These are phyloP conservation scores for Paraconiothyrium brasiliense DNA, from an alignment of 2,329 filamentous ascomycete genomes.

Conservation along the genomic window DNA sequence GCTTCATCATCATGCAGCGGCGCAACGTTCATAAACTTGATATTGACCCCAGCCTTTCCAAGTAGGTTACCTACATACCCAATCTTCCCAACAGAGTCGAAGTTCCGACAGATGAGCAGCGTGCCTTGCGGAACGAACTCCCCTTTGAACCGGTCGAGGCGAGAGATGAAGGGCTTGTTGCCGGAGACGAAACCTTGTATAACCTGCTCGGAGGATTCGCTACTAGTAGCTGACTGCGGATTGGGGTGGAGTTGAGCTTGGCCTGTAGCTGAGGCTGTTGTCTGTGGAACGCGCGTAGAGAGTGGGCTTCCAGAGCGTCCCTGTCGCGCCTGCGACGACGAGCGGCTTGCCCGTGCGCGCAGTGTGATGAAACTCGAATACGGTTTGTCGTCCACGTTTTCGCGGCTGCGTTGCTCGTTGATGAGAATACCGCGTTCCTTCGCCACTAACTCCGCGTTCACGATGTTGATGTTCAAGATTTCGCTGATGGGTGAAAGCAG, in stretches of 20 bases:
- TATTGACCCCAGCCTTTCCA: constrained; percentile 77
- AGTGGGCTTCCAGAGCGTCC: constrained; percentile 29
- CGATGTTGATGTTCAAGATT: constrained; percentile 78
- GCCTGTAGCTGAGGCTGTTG: constrained; percentile 12
- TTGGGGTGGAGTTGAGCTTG: not conserved
- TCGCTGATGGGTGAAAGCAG: constrained; percentile 75
- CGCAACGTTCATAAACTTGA: constrained; percentile 80
- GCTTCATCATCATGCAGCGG: constrained; percentile 58
- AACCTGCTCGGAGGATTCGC: constrained; percentile 56
- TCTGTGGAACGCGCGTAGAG: constrained; percentile 38
- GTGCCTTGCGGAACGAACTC: constrained; percentile 78
- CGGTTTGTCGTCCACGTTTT: constrained; percentile 66
- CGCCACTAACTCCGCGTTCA: constrained; percentile 79
- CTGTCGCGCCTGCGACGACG: constrained; percentile 34
- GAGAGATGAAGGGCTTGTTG: constrained; percentile 73
- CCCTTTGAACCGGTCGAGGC: constrained; percentile 76
- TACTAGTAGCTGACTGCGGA: constrained; percentile 20
- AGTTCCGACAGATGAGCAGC: constrained; percentile 81
- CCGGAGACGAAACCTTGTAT: constrained; percentile 74
- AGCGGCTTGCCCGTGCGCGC: constrained; percentile 60
- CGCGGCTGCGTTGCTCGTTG: constrained; percentile 74
- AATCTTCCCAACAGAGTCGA: constrained; percentile 83
- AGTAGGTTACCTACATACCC: constrained; percentile 78
- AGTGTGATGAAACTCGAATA: constrained; percentile 78
- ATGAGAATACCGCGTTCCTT: constrained; percentile 81